These are phyloP conservation scores for Fraxinus latifolia DNA, from an alignment of 305 asterid genomes.

Conservation along the genomic window DNA sequence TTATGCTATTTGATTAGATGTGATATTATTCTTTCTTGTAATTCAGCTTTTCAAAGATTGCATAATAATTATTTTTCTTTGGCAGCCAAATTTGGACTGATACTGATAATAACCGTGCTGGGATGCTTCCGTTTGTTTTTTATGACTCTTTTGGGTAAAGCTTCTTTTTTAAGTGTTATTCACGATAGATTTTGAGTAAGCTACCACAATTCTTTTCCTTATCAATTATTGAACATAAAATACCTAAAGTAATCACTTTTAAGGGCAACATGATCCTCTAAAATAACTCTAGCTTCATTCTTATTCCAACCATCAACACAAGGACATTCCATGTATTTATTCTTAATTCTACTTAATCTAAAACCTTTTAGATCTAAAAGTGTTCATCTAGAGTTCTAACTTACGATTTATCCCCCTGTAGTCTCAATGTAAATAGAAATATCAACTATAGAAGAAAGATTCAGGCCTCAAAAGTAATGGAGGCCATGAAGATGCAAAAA, in stretches of 20 bases:
- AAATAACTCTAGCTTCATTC: not conserved
- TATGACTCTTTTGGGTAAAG: conserved; percentile 82
- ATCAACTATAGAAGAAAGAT: not conserved
- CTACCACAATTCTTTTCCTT: not conserved
- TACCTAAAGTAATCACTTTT: not conserved
- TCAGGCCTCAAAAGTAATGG: not conserved
- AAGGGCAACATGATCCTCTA: not conserved
- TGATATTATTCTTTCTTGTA: not conserved
- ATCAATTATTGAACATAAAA: not conserved
- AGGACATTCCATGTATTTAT: not conserved
- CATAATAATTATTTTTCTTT: conserved; percentile 7
- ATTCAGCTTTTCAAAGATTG: not conserved
- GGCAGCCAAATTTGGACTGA: conserved; percentile 92
- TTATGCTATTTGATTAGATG: not conserved
- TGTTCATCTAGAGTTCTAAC: not conserved
- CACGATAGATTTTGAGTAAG: not conserved
- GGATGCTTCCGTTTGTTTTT: conserved; percentile 95
- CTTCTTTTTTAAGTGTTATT: not conserved
- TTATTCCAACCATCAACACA: not conserved
- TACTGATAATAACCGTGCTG: conserved; percentile 78
- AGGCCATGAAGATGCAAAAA: not conserved
- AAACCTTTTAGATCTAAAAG: not conserved
- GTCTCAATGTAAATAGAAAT: not conserved
- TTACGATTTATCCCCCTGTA: not conserved
- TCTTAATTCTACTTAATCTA: not conserved